Evolutionary conservation across 192 early-diverging fungal species (phyloP).

Genomic region (Blastocladiella britannica): DNA sequence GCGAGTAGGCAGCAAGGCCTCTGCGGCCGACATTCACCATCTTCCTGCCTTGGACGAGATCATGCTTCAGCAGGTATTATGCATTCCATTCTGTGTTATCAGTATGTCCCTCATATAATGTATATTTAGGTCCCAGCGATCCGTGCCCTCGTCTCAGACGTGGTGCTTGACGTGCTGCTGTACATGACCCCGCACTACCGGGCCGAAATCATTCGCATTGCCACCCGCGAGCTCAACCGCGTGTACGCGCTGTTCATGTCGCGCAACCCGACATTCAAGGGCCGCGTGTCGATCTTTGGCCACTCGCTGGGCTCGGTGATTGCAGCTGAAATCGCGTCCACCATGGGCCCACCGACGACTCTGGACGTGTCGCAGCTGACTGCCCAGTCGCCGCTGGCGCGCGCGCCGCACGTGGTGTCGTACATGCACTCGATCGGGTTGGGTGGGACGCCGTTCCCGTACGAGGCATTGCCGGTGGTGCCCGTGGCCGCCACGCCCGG

Average conservation of each 20-base stretch:
- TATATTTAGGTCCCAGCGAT: background rate
- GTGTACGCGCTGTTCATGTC: background rate
- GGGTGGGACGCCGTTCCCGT: too few relatives aligned
- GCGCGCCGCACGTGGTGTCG: background rate
- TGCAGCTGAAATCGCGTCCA: background rate
- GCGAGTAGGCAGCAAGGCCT: too few relatives aligned
- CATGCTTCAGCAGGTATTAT: too few relatives aligned
- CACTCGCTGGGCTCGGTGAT: constrained; percentile 3
- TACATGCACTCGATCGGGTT: background rate
- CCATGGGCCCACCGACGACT: too few relatives aligned
- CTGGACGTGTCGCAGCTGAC: too few relatives aligned
- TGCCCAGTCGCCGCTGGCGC: background rate
- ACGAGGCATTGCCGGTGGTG: background rate
- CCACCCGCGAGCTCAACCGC: background rate
- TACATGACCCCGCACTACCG: constrained; percentile 3
- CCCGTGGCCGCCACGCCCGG: background rate
- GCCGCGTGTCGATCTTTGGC: background rate
- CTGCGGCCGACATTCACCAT: too few relatives aligned
- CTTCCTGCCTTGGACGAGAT: too few relatives aligned
- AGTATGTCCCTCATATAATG: background rate
- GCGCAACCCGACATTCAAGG: background rate
- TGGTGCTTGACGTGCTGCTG: constrained; percentile 2
- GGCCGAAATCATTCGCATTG: background rate
- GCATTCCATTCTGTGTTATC: too few relatives aligned
- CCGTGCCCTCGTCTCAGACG: background rate